These are phyloP conservation scores for Fusarium longipes DNA, from an alignment of 2,329 filamentous ascomycete genomes.

Conservation along the genomic window DNA sequence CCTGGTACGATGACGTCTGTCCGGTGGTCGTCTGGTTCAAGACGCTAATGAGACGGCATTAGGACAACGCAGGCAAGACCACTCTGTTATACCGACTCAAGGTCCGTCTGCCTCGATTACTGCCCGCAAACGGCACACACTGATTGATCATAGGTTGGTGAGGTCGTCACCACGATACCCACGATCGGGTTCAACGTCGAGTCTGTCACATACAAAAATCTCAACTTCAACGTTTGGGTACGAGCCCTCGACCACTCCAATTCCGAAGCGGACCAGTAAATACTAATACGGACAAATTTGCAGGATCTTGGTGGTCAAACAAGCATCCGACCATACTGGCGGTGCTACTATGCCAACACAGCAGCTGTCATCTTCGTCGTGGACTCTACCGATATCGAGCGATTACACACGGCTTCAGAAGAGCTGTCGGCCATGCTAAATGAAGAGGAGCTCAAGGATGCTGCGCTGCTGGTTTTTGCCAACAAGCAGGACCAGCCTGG, in stretches of 20 bases:
- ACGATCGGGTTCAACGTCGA: conserved; percentile 99
- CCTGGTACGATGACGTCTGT: conserved; percentile 69
- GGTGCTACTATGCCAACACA: conserved; percentile 99
- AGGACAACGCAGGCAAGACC: conserved; percentile 99
- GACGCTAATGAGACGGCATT: conserved; percentile 27
- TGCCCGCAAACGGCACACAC: conserved; percentile 1
- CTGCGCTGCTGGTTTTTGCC: conserved; percentile 91
- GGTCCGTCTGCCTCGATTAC: conserved; percentile 60
- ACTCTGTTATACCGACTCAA: conserved; percentile 96
- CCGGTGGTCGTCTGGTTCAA: conserved; percentile 26
- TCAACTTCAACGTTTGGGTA: conserved; percentile 99
- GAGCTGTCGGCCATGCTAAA: conserved; percentile 95
- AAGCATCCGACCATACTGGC: conserved; percentile 98
- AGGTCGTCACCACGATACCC: conserved; percentile 98
- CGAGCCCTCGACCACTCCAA: conserved; percentile 45
- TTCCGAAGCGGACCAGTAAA: not conserved
- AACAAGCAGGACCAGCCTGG: conserved; percentile 99
- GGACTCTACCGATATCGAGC: conserved; percentile 96
- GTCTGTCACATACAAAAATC: conserved; percentile 96
- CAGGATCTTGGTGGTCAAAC: conserved; percentile 96
- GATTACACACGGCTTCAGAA: conserved; percentile 90
- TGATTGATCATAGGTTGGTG: conserved; percentile 80
- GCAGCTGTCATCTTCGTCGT: conserved; percentile 99
- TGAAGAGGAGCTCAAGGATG: conserved; percentile 95
- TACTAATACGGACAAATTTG: conserved; percentile 25